Percentiles rank a stretch among this genome's conserved stretches.
Evolutionary conservation across 768 basidiomycete genomes (phyloP).

Genomic region (Rhodotorula paludigena): DNA sequence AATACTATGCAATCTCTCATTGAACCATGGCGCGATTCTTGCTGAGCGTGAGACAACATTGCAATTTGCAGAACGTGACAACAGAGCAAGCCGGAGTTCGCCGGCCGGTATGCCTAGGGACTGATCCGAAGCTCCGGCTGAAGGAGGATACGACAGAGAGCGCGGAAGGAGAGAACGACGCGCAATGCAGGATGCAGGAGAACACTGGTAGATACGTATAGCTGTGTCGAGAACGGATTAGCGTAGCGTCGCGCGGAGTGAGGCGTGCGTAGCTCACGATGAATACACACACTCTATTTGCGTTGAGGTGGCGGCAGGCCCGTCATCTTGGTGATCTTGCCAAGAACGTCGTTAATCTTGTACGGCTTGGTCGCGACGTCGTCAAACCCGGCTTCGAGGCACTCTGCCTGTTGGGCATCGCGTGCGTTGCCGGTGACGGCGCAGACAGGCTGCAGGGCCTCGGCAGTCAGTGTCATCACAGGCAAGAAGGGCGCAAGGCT

Average conservation of each 20-base stretch:
- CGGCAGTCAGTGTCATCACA: background rate
- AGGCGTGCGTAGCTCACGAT: background rate
- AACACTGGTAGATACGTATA: too few relatives aligned
- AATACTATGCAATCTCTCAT: too few relatives aligned
- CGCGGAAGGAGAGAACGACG: background rate
- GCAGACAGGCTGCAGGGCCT: constrained; percentile 11
- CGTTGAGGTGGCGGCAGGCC: background rate
- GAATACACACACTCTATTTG: background rate
- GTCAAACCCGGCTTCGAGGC: constrained; percentile 23
- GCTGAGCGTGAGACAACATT: too few relatives aligned
- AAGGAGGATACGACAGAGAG: too few relatives aligned
- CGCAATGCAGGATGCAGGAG: background rate
- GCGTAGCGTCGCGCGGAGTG: too few relatives aligned
- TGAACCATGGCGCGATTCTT: too few relatives aligned
- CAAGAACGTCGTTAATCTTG: background rate
- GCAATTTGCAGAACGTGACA: too few relatives aligned
- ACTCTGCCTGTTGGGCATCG: constrained; percentile 1
- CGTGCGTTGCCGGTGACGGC: constrained; percentile 31
- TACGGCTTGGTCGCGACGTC: constrained; percentile 32
- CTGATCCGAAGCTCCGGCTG: too few relatives aligned
- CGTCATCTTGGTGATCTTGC: background rate
- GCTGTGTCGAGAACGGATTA: too few relatives aligned
- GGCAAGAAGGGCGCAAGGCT: too few relatives aligned
- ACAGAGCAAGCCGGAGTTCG: too few relatives aligned
- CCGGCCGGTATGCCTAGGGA: too few relatives aligned